phyloP scores from a whole-genome alignment of 2,329 filamentous ascomycete genomes.

The Xylariaceae sp. region DNA sequence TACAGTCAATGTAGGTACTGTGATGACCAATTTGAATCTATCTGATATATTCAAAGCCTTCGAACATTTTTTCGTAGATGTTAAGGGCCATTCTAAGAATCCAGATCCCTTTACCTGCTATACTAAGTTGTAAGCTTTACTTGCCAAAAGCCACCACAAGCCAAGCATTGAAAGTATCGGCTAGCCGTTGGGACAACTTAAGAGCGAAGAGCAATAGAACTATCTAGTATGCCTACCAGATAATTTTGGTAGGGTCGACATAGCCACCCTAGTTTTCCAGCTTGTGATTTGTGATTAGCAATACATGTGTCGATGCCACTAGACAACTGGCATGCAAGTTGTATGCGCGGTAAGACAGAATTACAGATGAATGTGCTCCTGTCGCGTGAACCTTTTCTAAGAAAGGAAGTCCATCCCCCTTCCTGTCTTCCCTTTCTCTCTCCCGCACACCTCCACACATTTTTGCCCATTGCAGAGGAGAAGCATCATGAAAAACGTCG shows the following conservation, averaged over 20 bases:
- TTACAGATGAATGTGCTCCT: slow-evolving; percentile 13
- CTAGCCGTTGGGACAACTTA: too few species aligned
- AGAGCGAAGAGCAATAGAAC: too few species aligned
- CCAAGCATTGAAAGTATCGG: too few species aligned
- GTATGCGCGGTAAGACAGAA: slow-evolving; percentile 10
- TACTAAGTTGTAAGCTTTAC: too few species aligned
- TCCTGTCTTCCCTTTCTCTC: slow-evolving; percentile 6
- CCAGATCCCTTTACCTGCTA: too few species aligned
- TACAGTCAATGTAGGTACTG: too few species aligned
- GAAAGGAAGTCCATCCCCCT: slow-evolving; percentile 14
- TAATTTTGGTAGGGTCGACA: slow-evolving; percentile 1
- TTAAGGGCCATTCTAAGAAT: too few species aligned
- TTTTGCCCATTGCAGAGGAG: neutral
- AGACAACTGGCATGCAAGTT: slow-evolving; percentile 19
- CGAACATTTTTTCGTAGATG: too few species aligned
- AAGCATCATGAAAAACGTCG: slow-evolving; percentile 23
- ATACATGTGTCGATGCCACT: neutral
- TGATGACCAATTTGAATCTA: too few species aligned
- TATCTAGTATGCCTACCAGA: too few species aligned
- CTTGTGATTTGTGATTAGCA: neutral
- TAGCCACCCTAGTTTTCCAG: slow-evolving; percentile 1
- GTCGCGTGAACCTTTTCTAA: slow-evolving; percentile 17
- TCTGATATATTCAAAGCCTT: too few species aligned
- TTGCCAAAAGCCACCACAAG: too few species aligned
- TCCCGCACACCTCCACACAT: neutral